Evolutionary conservation across 2,329 filamentous ascomycete species (phyloP), one percentile per base, ranked within the genome.

Genomic region (Talaromyces piceae): DNA sequence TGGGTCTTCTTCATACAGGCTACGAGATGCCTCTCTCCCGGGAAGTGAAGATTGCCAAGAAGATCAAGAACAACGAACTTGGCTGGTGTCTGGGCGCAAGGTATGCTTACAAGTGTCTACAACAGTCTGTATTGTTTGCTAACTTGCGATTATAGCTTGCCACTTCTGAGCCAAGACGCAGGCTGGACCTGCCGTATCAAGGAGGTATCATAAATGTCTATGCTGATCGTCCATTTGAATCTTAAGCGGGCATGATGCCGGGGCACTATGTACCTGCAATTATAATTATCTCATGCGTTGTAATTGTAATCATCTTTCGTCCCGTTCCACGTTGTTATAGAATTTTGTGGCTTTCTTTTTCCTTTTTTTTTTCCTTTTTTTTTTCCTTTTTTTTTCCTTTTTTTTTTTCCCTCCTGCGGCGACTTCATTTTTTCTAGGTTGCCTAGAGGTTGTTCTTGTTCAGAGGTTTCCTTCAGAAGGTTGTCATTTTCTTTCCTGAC

Each of bases 1-100:
- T 95, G 61, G 88, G 88, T 23, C 77, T 98, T 52, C 75, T 97
- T 50, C 91, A 97, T 71, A 95, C 89, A 5, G 93, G 93, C 3
- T 98, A 98, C 64, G 93, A 97, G 60, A 96, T 98, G 89, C 91
- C 91, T 3, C 84, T 97, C 61, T 88, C 95, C 59, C 81, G 94
- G 33, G 93, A 98, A 71, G 90, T 98, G 58, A 91, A 88, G 78
- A 95, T 96, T 66, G 93, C 91, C 54, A 98, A 98, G 86, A 95
- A 96, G 79, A 95, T 98, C 66, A 91, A 94, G 75, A 84, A 84
- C 51, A 96, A 96, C 69, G 94, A 98, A 75, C 74, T 98, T 62
- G 93, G 93, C 33, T 98, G 93, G 93, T 97, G 91, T 74, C 77
- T 98, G 64, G 93, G 93, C 69, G 93, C 93, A 58, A 95, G 89